These are phyloP conservation scores for Tritrichomonas musculus DNA, from an alignment of 208 protist species.

Conservation along the genomic window DNA sequence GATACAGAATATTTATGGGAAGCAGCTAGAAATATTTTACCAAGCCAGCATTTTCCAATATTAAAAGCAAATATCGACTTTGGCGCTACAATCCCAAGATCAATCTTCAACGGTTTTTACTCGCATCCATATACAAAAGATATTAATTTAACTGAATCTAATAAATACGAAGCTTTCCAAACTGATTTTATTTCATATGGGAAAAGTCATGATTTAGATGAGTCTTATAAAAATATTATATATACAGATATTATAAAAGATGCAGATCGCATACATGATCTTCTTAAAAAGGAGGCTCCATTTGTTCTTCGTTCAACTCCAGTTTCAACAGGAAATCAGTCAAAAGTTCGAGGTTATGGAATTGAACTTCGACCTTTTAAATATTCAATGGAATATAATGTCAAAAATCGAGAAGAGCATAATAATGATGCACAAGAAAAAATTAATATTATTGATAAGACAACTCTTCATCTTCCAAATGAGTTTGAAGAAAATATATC, in stretches of 20 bases:
- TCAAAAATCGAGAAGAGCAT: not conserved
- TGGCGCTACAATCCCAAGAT: too few species aligned
- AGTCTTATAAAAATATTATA: too few species aligned
- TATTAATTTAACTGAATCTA: not conserved
- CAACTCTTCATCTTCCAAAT: not conserved
- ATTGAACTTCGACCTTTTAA: constrained; percentile 12
- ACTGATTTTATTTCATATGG: too few species aligned
- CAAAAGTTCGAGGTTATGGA: not conserved
- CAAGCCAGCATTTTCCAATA: too few species aligned
- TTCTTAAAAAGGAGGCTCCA: not conserved
- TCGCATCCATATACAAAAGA: too few species aligned
- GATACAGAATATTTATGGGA: too few species aligned
- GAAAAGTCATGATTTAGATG: too few species aligned
- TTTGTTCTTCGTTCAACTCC: not conserved
- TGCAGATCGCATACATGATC: not conserved
- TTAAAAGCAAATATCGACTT: too few species aligned
- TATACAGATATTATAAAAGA: too few species aligned
- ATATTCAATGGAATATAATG: constrained; percentile 30
- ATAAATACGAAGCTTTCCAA: not conserved
- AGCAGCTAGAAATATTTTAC: too few species aligned
- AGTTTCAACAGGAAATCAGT: not conserved
- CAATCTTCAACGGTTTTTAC: too few species aligned
- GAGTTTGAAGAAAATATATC: not conserved
- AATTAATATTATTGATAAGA: not conserved
- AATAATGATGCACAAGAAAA: not conserved